Percentiles rank a stretch among this genome's conserved stretches.
Conservation (phyloP, 306 rosid genomes). For the Acacia confusa region DNA sequence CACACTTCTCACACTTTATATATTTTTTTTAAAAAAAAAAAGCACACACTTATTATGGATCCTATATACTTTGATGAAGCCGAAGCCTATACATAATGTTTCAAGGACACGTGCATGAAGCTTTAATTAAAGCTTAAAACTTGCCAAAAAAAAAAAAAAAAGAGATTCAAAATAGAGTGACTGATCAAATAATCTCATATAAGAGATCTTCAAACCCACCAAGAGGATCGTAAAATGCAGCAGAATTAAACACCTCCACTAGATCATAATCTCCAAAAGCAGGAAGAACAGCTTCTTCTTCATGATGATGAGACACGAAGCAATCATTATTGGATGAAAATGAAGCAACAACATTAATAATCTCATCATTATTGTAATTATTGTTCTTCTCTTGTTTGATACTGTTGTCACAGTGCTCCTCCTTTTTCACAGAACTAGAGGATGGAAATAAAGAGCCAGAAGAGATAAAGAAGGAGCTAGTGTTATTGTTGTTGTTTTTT, state of each 20-base stretch:
- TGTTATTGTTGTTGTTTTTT: neutral
- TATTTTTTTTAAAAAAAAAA: no score
- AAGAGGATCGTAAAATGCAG: neutral
- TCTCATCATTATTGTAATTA: neutral
- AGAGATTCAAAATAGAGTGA: no score
- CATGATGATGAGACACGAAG: neutral
- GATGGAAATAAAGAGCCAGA: conserved; percentile 1
- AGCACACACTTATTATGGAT: no score
- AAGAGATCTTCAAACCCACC: neutral
- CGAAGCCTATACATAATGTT: no score
- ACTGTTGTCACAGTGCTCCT: neutral
- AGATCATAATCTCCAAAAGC: neutral
- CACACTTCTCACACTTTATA: no score
- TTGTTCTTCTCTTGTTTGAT: neutral
- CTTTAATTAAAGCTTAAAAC: neutral
- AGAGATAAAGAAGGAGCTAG: conserved; percentile 19
- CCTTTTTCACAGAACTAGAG: neutral
- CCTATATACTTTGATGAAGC: no score
- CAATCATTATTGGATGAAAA: neutral
- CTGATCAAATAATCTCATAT: neutral
- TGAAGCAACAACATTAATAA: neutral
- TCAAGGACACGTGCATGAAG: no score
- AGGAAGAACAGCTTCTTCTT: neutral
- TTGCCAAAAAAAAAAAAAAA: no score
- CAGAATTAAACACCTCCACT: neutral